These are phyloP conservation scores for Acanthamoeba triangularis DNA, from an alignment of 208 protist genomes.

Conservation along the genomic window DNA sequence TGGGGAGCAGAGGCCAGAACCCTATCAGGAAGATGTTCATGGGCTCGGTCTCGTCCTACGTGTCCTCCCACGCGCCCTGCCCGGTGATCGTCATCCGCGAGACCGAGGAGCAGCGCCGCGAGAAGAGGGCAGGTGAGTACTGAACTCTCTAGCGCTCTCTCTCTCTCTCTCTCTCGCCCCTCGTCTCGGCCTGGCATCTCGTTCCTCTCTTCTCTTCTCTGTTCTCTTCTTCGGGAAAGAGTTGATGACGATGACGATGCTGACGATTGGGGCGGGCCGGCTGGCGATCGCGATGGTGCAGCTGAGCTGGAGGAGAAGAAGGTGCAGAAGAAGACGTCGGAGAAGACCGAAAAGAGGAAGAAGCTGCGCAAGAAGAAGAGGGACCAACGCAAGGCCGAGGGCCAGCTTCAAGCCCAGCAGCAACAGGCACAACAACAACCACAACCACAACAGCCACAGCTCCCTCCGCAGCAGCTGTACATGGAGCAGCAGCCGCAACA, in stretches of 20 bases:
- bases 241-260: neutral
- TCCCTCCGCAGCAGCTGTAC: neutral
- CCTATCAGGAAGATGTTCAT: conserved; percentile 1
- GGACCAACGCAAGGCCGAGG: neutral
- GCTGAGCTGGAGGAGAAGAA: neutral
- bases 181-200: neutral
- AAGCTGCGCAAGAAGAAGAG: neutral
- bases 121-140: conserved; percentile 12
- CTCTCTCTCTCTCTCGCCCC: too few relatives aligned
- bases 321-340: neutral
- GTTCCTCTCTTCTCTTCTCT: neutral
- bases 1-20: conserved; percentile 23
- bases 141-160: neutral
- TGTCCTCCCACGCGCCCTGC: conserved; percentile 23
- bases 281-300: neutral
- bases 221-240: too few relatives aligned
- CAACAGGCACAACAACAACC: neutral
- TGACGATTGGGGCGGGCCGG: neutral
- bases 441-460: neutral
- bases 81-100: conserved; percentile 41
- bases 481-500: neutral
- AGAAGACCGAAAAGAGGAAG: conserved; percentile 2
- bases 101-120: conserved; percentile 38
- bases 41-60: conserved; percentile 29
- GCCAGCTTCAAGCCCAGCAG: neutral